A percentile compares a stretch with the other conserved stretches of the same genome.
phyloP scores from a whole-genome alignment of 2,329 filamentous ascomycete species.

The Ascochyta lentis region DNA sequence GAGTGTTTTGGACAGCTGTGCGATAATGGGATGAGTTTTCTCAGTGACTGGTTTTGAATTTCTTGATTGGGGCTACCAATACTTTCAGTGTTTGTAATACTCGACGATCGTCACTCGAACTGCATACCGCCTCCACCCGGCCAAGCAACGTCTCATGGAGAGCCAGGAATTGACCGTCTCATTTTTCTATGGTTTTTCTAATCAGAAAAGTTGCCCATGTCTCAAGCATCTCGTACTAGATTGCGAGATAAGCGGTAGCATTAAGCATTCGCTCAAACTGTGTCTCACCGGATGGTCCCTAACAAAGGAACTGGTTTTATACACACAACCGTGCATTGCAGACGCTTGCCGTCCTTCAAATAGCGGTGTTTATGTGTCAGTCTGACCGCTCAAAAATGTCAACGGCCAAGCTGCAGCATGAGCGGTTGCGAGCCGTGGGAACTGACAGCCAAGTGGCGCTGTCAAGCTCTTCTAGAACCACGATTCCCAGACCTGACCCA shows the following conservation, averaged over 20 bases:
- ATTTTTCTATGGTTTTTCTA: not conserved
- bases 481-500: slow-evolving; percentile 13
- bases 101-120: not conserved
- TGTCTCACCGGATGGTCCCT: slow-evolving; percentile 28
- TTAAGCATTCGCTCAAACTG: slow-evolving; percentile 19
- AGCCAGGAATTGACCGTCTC: not conserved
- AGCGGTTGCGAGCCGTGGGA: slow-evolving; percentile 26
- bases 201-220: not conserved
- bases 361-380: slow-evolving; percentile 39
- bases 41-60: not conserved
- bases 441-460: slow-evolving; percentile 11
- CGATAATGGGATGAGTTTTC: not conserved
- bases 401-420: slow-evolving; percentile 29
- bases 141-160: not conserved
- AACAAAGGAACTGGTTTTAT: slow-evolving; percentile 30
- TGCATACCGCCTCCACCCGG: not conserved
- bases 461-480: slow-evolving; percentile 25
- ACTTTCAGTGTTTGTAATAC: not conserved
- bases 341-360: slow-evolving; percentile 16
- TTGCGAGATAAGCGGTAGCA: not conserved
- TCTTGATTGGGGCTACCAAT: not conserved
- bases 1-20: not conserved
- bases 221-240: not conserved
- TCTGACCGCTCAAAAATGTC: slow-evolving; percentile 34
- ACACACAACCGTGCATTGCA: slow-evolving; percentile 16